These are phyloP conservation scores for Anthracocystis walkeri DNA, from an alignment of 1,284 basidiomycete genomes.

Conservation along the genomic window DNA sequence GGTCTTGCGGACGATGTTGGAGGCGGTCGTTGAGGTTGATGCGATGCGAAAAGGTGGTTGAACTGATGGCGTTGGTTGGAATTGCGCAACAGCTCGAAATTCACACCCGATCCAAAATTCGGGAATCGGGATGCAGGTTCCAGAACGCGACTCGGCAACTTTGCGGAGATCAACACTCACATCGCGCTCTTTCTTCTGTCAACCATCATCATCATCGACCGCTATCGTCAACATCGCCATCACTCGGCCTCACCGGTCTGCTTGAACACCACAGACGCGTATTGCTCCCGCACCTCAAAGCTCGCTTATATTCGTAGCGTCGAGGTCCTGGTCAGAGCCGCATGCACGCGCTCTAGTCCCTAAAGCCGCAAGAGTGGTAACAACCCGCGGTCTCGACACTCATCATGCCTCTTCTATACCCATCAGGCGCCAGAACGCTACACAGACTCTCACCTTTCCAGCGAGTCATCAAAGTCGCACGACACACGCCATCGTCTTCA, in stretches of 20 bases:
- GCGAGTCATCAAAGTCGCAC: constrained; percentile 41
- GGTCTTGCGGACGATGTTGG: background rate
- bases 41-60: background rate
- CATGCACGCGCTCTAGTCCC: background rate
- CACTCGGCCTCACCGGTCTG: background rate
- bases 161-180: constrained; percentile 37
- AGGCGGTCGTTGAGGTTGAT: background rate
- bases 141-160: constrained; percentile 23
- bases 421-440: constrained; percentile 32
- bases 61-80: too few relatives aligned
- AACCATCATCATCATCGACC: constrained; percentile 18
- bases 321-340: constrained; percentile 1
- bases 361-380: constrained; percentile 7
- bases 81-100: background rate
- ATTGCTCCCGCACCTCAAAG: too few relatives aligned
- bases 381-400: background rate
- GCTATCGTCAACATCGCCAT: background rate
- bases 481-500: constrained; percentile 31
- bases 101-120: background rate
- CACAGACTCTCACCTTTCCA: constrained; percentile 38
- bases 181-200: constrained; percentile 16
- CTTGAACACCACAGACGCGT: too few relatives aligned
- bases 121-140: constrained; percentile 9
- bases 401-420: constrained; percentile 42
- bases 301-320: too few relatives aligned